Conservation (phyloP, 257 asterid species). For the Coffea canephora region DNA sequence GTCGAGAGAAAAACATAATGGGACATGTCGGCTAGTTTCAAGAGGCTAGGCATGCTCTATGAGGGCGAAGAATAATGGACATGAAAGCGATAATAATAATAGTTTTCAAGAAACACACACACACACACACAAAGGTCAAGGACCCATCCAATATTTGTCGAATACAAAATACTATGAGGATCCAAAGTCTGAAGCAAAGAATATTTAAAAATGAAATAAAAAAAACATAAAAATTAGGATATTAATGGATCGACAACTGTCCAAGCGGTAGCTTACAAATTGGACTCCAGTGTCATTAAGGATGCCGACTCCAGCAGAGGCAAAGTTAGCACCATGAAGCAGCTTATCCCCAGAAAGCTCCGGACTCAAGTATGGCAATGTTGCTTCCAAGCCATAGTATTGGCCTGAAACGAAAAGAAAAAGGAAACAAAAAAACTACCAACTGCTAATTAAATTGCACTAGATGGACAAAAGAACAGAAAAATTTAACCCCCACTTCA, state of each 20-base stretch:
- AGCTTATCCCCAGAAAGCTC: constrained; percentile 40
- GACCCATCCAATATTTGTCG: too few species aligned
- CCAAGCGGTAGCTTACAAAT: constrained; percentile 36
- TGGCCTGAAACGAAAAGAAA: constrained; percentile 32
- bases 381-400: constrained; percentile 44
- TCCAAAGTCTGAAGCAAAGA: not conserved
- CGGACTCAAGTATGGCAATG: constrained; percentile 58
- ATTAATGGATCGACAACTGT: not conserved
- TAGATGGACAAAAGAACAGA: not conserved
- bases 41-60: not conserved
- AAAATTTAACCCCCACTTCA: not conserved
- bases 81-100: not conserved
- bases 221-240: not conserved
- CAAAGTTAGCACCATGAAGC: constrained; percentile 66
- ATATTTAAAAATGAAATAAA: not conserved
- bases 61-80: not conserved
- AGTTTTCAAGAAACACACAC: not conserved
- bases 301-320: constrained; percentile 79
- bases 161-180: not conserved
- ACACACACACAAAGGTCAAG: too few species aligned
- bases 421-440: not conserved
- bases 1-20: not conserved
- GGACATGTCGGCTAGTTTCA: not conserved
- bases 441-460: not conserved
- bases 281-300: constrained; percentile 68